Base-by-base conservation (phyloP, 2,329 filamentous ascomycete genomes). In the Annulohypoxylon truncatum region DNA sequence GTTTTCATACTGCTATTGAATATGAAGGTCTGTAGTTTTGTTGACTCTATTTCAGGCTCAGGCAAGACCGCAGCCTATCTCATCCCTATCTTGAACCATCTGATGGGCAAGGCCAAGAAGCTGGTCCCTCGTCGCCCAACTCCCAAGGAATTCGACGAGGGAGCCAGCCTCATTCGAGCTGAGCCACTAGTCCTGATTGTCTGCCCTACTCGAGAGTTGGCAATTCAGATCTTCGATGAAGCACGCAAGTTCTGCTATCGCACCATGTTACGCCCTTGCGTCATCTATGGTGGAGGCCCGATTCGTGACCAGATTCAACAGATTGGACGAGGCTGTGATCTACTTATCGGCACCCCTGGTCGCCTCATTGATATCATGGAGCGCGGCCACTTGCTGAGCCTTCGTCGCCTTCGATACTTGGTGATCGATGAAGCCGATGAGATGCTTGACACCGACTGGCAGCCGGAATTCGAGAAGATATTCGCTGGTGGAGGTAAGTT, bases 371-470 rank as follows among this genome's bases (percentile, higher is more conserved):
- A 97, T 74, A 92, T 98, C 74, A 94, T 98, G 82, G 82, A 89
- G 40, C 88, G 90, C 29, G 87, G 89, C 0, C 79, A 89, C 13
- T 75, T 91, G 12, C 81, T 97, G 1, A 92, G 90, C 0, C 83
- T 97, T 54, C 84, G 85, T 20, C 92, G 95, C 40, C 85, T 97
- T 66, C 90, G 90, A 79, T 96, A 90, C 80, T 88, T 88, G 70
- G 87, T 98, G 69, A 90, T 99, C 67, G 96, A 98, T 65, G 96
- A 99, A 77, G 96, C 96, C 0, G 96, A 99, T 75, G 95, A 99
- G 81, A 90, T 99, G 84, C 85, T 99, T 0, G 84, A 90, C 0
- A 76, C 83, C 1, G 92, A 94, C 73, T 98, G 96, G 93, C 86
- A 90, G 38, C 84, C 89, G 0, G 89, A 94, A 3, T 85, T 98